Evolutionary conservation across 345 rosid genomes (phyloP).

Genomic region (Citropsis articulata): DNA sequence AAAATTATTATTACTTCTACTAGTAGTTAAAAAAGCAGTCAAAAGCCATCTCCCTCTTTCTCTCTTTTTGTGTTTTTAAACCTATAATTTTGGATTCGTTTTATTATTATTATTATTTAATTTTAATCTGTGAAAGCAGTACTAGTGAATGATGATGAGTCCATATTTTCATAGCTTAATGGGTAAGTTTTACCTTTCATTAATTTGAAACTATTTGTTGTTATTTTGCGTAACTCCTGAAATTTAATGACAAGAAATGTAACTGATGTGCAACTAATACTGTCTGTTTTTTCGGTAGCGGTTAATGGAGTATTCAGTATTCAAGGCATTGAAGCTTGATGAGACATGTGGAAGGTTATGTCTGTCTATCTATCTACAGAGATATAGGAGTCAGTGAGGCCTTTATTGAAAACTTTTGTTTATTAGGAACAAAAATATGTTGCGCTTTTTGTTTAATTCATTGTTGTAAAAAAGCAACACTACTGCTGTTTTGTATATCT

Average conservation of each 20-base stretch:
- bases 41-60: neutral
- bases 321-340: conserved; percentile 9
- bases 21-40: neutral
- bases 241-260: neutral
- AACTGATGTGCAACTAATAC: neutral
- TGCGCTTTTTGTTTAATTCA: no score
- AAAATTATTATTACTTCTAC: neutral
- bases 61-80: neutral
- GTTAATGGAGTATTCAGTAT: neutral
- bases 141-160: neutral
- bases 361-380: no score
- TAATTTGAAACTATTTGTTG: neutral
- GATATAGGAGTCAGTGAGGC: neutral
- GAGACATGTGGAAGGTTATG: neutral
- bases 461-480: no score
- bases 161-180: neutral
- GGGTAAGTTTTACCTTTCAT: neutral
- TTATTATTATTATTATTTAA: no score
- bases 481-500: no score
- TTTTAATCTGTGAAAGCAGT: neutral
- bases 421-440: no score
- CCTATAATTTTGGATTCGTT: neutral
- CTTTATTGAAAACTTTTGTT: neutral
- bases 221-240: neutral
- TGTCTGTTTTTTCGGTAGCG: neutral